Evolutionary conservation across 345 rosid genomes (phyloP).

Genomic region (Cardiospermum halicacabum): DNA sequence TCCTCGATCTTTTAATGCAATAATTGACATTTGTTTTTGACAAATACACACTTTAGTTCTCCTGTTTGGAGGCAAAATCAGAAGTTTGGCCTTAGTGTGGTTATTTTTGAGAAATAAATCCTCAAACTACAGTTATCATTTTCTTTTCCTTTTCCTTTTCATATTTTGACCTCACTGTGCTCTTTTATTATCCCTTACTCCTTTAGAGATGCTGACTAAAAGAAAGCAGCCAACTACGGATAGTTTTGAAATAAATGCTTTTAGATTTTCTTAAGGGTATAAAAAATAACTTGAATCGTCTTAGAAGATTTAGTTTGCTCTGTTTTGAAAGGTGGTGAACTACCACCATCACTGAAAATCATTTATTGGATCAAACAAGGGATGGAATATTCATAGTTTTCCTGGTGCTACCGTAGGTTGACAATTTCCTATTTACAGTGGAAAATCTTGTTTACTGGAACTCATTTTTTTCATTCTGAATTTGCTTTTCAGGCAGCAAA

Average conservation of each 20-base stretch:
- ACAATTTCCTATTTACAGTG: too few species aligned
- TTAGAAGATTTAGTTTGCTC: not conserved
- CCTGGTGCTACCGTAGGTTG: not conserved
- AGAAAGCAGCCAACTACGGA: too few species aligned
- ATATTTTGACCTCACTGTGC: too few species aligned
- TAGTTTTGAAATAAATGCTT: not conserved
- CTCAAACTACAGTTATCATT: not conserved
- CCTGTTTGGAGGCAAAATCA: not conserved
- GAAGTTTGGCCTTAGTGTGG: not conserved
- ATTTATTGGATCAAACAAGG: not conserved
- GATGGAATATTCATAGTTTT: not conserved
- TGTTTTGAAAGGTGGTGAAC: not conserved
- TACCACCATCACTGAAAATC: not conserved
- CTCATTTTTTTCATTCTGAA: too few species aligned
- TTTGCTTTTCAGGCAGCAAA: slow-evolving; percentile 68
- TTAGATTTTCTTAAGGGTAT: not conserved
- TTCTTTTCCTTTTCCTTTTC: too few species aligned
- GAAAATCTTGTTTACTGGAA: too few species aligned
- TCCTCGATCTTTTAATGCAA: slow-evolving; percentile 26
- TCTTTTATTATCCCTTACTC: not conserved
- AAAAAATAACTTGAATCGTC: not conserved
- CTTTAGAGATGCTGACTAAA: not conserved
- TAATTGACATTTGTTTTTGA: slow-evolving; percentile 16
- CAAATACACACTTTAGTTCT: not conserved
- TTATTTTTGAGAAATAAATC: not conserved